A percentile compares a stretch with the other conserved stretches of the same genome.
Evolutionary conservation across 192 early-diverging fungal species (phyloP).

Genomic region (Backusella circina): DNA sequence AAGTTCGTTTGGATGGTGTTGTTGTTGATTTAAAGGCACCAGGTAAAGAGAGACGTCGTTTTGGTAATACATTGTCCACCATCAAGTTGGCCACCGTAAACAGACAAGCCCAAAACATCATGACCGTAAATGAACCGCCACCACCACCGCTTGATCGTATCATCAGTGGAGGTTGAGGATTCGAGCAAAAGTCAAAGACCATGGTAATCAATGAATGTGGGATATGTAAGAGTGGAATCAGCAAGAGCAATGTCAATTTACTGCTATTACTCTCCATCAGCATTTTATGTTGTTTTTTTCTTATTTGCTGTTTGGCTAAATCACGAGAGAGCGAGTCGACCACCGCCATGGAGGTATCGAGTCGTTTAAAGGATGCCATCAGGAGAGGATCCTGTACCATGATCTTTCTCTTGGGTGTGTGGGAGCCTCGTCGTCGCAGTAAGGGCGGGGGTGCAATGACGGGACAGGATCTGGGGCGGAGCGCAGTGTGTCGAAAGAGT

Average conservation of each 20-base stretch:
- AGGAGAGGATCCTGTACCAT: conserved; percentile 1
- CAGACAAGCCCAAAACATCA: conserved; percentile 12
- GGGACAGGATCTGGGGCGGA: neutral
- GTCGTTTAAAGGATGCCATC: conserved; percentile 23
- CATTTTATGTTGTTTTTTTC: neutral
- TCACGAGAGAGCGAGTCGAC: conserved; percentile 33
- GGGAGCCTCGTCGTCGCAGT: neutral
- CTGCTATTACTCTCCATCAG: neutral
- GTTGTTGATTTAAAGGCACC: neutral
- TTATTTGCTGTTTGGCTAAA: conserved; percentile 3
- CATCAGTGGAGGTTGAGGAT: neutral
- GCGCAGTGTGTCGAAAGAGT: neutral
- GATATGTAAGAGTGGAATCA: conserved; percentile 15
- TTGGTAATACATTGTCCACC: neutral
- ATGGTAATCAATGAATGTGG: conserved; percentile 14
- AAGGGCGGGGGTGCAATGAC: neutral
- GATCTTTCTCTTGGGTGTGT: neutral
- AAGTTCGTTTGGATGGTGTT: neutral
- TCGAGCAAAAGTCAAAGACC: conserved; percentile 12
- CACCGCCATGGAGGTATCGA: conserved; percentile 26
- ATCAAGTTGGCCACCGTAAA: conserved; percentile 1
- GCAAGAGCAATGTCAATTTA: conserved; percentile 2
- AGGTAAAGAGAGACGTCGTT: conserved; percentile 1
- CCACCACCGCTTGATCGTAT: neutral
- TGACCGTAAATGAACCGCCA: neutral